Evolutionary conservation across 169 alveolate species (phyloP), one percentile per base, ranked within the genome.

Genomic region (Theileria equi): DNA sequence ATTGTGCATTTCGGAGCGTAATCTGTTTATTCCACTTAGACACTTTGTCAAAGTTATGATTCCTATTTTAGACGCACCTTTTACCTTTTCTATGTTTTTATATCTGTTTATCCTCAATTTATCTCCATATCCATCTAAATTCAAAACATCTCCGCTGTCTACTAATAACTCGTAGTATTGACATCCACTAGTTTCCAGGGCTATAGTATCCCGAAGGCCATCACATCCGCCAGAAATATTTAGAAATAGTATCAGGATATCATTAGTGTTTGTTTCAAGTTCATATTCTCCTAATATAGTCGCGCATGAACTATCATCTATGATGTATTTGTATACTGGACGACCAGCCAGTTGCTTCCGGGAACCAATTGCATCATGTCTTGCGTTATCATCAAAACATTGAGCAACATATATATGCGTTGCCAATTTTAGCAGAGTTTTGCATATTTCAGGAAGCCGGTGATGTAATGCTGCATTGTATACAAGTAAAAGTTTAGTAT

Each of bases 61-160:
- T 16, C 92, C 92, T 50, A 86, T 53, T n/a, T 57, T 52, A 19
- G 62, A 31, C 6, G 73, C 70, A 8, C 43, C 50, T 26, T 64
- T 63, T 26, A 79, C 66, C 47, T 77, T 81, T 70, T 81, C 92
- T 52, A 86, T 69, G 19, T 63, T 54, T 17, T 28, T 57, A 43
- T 80, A 86, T 21, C 92, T 62, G 35, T 55, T 63, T 53, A 74
- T 32, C 16, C 80, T 23, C 7, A 78, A 10, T 5, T 32, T 67
- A 52, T 80, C 60, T 35, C 68, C 43, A 10, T 23, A 32, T 0
- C 19, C 16, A 38, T 47, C 68, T 31, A 36, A 36, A 13, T 65
- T 38, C 13, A 0, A 44, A 26, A 57, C 25, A 8, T 17, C 40
- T 10, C 11, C 17, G 48, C n/a, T n/a, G n/a, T n/a, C n/a, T n/a